These are phyloP conservation scores for Diaporthe caulivora DNA, from an alignment of 2,329 filamentous ascomycete species.

Conservation along the genomic window DNA sequence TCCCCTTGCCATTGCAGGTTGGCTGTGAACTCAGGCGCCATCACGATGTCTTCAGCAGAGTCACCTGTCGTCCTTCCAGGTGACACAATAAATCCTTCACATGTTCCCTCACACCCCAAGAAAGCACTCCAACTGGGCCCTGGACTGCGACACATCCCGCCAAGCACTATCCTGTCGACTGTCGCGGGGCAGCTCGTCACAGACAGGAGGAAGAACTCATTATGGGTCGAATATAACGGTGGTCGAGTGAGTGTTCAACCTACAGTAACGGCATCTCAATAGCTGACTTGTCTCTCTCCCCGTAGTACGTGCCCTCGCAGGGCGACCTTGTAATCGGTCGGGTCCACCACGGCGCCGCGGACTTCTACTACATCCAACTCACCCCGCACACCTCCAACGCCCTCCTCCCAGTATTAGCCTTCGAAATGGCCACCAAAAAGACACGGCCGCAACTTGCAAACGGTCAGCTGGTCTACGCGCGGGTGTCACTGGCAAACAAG, in stretches of 20 bases:
- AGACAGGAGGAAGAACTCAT: conserved; percentile 79
- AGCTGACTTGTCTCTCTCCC: conserved; percentile 48
- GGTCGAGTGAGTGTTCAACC: conserved; percentile 69
- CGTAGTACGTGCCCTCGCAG: conserved; percentile 81
- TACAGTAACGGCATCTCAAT: background rate
- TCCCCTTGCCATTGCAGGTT: conserved; percentile 3
- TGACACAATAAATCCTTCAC: conserved; percentile 75
- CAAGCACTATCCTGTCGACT: conserved; percentile 77
- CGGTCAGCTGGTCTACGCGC: conserved; percentile 89
- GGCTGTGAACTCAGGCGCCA: conserved; percentile 14
- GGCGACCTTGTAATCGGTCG: conserved; percentile 92
- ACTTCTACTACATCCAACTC: conserved; percentile 84
- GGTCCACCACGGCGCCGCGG: conserved; percentile 79
- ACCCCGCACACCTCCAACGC: conserved; percentile 74
- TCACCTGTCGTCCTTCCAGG: conserved; percentile 83
- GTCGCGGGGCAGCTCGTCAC: conserved; percentile 76
- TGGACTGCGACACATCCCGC: conserved; percentile 84
- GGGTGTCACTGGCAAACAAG: conserved; percentile 80
- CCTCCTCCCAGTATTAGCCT: conserved; percentile 87
- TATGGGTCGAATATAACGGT: conserved; percentile 80
- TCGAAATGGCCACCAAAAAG: conserved; percentile 93
- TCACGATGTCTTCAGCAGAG: conserved; percentile 62
- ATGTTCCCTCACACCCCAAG: conserved; percentile 77
- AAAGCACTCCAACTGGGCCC: conserved; percentile 84
- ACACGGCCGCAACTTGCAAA: conserved; percentile 82